Percentiles rank a stretch among this genome's conserved stretches.
phyloP scores from a whole-genome alignment of 2,329 filamentous ascomycete species.

The Escovopsis sp. region DNA sequence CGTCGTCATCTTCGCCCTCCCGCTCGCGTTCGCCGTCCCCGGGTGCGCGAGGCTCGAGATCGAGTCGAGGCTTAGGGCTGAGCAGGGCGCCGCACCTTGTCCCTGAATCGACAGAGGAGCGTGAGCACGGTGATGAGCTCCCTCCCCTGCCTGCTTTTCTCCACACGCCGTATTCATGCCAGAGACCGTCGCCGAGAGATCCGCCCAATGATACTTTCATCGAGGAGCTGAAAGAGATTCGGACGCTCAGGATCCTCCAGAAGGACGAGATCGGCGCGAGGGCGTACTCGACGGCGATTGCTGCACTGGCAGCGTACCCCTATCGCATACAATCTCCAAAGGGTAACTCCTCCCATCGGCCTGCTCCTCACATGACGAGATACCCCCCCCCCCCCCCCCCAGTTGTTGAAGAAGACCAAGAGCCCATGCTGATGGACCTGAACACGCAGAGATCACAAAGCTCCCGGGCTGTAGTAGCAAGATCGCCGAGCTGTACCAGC shows the following conservation, averaged over 20 bases:
- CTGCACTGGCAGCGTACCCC: slow-evolving; percentile 71
- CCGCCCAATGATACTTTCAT: slow-evolving; percentile 67
- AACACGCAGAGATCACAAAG: slow-evolving; percentile 28
- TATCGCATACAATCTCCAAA: slow-evolving; percentile 24
- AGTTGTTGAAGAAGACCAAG: neutral
- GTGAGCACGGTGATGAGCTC: slow-evolving; percentile 54
- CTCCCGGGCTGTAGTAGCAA: slow-evolving; percentile 74
- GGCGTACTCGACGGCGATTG: slow-evolving; percentile 80
- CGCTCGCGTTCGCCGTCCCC: neutral
- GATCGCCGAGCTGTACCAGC: slow-evolving; percentile 61
- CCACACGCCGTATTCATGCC: slow-evolving; percentile 55
- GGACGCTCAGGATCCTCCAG: slow-evolving; percentile 52
- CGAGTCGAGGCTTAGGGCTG: slow-evolving; percentile 2
- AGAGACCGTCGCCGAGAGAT: slow-evolving; percentile 56
- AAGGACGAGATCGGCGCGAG: slow-evolving; percentile 67
- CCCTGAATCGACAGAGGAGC: slow-evolving; percentile 65
- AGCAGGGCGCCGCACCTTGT: slow-evolving; percentile 29
- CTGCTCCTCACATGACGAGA: neutral
- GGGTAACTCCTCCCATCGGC: slow-evolving; percentile 17
- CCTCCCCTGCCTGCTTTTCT: slow-evolving; percentile 56
- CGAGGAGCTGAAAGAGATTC: slow-evolving; percentile 57
- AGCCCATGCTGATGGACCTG: too few relatives aligned
- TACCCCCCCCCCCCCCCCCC: too few relatives aligned
- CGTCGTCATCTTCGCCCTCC: neutral
- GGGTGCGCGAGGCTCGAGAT: neutral